phyloP scores from a whole-genome alignment of 768 basidiomycete genomes.

The Boletellus ananas region DNA sequence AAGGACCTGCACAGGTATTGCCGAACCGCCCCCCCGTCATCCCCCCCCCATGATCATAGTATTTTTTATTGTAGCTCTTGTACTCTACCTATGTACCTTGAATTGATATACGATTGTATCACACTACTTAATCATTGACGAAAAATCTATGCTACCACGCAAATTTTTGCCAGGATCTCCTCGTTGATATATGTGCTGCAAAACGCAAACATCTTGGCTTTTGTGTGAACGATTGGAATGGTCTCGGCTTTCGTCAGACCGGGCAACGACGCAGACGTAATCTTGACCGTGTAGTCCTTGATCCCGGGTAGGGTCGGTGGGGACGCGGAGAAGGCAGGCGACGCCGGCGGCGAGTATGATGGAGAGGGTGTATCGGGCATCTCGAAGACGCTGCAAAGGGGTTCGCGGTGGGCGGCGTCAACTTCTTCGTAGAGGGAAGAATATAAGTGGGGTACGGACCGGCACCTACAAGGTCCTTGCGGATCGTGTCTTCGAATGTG shows the following conservation, averaged over 20 bases:
- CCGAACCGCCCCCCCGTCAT: too few species aligned
- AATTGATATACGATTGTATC: too few species aligned
- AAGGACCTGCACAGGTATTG: too few species aligned
- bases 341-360: slow-evolving; percentile 47
- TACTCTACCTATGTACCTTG: too few species aligned
- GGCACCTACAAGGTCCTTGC: slow-evolving; percentile 55
- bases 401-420: slow-evolving; percentile 38
- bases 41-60: too few species aligned
- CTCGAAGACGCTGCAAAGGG: slow-evolving; percentile 32
- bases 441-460: slow-evolving; percentile 64
- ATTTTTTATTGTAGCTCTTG: too few species aligned
- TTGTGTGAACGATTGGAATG: slow-evolving; percentile 34
- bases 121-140: too few species aligned
- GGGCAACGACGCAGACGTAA: slow-evolving; percentile 38
- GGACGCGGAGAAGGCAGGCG: slow-evolving; percentile 59
- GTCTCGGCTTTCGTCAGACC: slow-evolving; percentile 22
- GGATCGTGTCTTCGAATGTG: too few species aligned
- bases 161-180: too few species aligned
- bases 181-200: too few species aligned
- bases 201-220: slow-evolving; percentile 63
- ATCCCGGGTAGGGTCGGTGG: slow-evolving; percentile 55
- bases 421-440: slow-evolving; percentile 58
- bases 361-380: slow-evolving; percentile 56
- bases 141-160: too few species aligned
- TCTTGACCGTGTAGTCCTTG: slow-evolving; percentile 49